Percentiles rank a stretch among this genome's conserved stretches.
These are phyloP conservation scores for Rheum nobile DNA, from an alignment of 148 eudicot genomes.

Conservation along the genomic window DNA sequence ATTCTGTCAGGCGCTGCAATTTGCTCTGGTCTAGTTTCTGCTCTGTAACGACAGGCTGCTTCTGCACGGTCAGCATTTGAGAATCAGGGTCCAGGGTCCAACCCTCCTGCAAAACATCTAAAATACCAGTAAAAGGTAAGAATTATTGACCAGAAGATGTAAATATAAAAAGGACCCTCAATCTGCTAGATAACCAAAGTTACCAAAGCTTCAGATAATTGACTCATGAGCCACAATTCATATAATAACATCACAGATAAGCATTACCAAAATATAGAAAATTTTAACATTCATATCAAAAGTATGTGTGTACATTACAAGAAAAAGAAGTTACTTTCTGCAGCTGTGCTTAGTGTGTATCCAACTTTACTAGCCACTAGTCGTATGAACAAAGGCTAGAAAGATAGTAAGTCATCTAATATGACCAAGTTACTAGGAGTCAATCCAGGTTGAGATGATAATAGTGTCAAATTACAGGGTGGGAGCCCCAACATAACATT, in stretches of 20 bases:
- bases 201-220: neutral
- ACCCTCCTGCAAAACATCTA: slow-evolving; percentile 70
- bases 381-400: neutral
- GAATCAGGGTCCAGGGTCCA: slow-evolving; percentile 58
- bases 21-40: slow-evolving; percentile 73
- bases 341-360: neutral
- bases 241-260: neutral
- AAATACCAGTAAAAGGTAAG: neutral
- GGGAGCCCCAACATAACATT: too few relatives aligned
- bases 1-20: slow-evolving; percentile 86
- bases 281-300: neutral
- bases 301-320: neutral
- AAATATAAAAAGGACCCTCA: neutral
- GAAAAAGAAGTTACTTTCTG: neutral
- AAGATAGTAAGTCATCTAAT: neutral
- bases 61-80: slow-evolving; percentile 63
- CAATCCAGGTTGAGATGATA: neutral
- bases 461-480: too few relatives aligned
- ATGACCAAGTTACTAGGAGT: neutral
- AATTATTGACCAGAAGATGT: neutral
- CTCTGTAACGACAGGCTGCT: slow-evolving; percentile 35
- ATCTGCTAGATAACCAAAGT: too few relatives aligned
- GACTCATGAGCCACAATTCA: neutral
- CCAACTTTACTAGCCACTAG: neutral
- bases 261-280: neutral